Base-by-base conservation (phyloP, 1,139 yeast species). In the Geotrichum bryndzae region DNA sequence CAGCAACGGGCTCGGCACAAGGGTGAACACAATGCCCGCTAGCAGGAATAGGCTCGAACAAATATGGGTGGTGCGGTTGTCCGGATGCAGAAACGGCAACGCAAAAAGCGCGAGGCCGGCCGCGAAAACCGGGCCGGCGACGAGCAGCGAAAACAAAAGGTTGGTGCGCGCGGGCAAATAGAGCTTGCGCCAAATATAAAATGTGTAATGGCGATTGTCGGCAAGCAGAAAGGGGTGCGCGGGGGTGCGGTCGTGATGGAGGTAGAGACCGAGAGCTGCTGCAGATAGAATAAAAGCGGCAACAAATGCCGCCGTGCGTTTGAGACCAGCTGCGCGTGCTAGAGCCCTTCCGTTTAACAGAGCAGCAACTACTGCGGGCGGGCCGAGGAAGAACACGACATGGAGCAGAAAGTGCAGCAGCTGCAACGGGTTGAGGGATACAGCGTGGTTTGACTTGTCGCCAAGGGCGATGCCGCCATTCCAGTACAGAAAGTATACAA, bases 121-220 rank as follows among this genome's bases (percentile, higher is more conserved):
- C 15, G 53, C 52, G 22, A 58, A 54, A 48, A 58, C 22, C 18
- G 61, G 64, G 7, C 54, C 61, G 22, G 63, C 58, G 11, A 60
- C 52, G 3, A 58, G 15, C 11, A 58, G 53, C 10, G 63, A 53
- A 58, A 56, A 59, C 3, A 18, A 15, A 13, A 60, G 29, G 25
- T 52, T 54, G 22, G 35, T 48, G 3, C 66, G 65, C 8, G 67
- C 74, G 41, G 77, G 77, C 57, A 64, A 51, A 51, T 71, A 67
- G 22, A 92, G 69, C 63, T 82, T 82, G 62, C 84, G 82, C 83
- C 88, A 90, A 50, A 94, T 76, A 75, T 94, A 95, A 72, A 94
- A 94, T 0, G 96, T 86, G 72, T 85, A 90, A 72, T 94, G 99
- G 66, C 99, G 84, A 75, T 95, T 95, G 73, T 95, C 99, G 0